A percentile compares a stretch with the other conserved stretches of the same genome.
These are phyloP conservation scores for Cephaloascus albidus DNA, from an alignment of 805 yeast genomes.

Conservation along the genomic window DNA sequence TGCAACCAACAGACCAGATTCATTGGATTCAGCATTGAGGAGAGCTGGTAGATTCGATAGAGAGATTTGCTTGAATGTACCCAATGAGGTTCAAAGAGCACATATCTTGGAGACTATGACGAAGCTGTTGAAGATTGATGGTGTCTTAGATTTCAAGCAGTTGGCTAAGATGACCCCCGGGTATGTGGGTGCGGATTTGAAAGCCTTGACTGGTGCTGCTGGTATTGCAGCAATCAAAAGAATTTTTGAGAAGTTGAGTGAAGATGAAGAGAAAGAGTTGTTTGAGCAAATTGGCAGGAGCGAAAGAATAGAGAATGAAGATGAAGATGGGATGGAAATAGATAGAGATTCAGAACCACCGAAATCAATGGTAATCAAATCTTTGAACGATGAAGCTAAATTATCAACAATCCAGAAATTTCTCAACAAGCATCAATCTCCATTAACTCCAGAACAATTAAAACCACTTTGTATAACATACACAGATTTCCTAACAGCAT, in stretches of 20 bases:
- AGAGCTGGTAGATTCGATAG: slow-evolving; percentile 96
- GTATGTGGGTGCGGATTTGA: slow-evolving; percentile 94
- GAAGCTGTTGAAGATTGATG: slow-evolving; percentile 52
- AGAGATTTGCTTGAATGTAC: slow-evolving; percentile 92
- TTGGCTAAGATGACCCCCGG: slow-evolving; percentile 95
- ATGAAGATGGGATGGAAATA: neutral
- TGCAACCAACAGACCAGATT: slow-evolving; percentile 95
- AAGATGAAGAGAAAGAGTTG: slow-evolving; percentile 22
- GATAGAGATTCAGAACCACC: neutral
- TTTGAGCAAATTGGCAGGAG: slow-evolving; percentile 1
- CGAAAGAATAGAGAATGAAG: neutral
- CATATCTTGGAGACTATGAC: slow-evolving; percentile 74
- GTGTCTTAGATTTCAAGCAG: slow-evolving; percentile 57
- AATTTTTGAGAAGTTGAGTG: slow-evolving; percentile 58
- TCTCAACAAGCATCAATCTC: slow-evolving; percentile 65
- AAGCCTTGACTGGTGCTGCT: slow-evolving; percentile 89
- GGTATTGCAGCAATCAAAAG: slow-evolving; percentile 92
- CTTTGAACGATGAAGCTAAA: slow-evolving; percentile 6
- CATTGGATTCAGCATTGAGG: slow-evolving; percentile 87
- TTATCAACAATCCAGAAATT: slow-evolving; percentile 66
- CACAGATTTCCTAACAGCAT: slow-evolving; percentile 73
- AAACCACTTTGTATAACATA: slow-evolving; percentile 66
- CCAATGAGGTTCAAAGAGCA: slow-evolving; percentile 74
- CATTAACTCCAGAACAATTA: slow-evolving; percentile 68
- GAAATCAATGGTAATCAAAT: neutral